Percentiles rank a stretch among this genome's conserved stretches.
These are phyloP conservation scores for Cystobasidium onofrii DNA, from an alignment of 768 basidiomycete species.

Conservation along the genomic window DNA sequence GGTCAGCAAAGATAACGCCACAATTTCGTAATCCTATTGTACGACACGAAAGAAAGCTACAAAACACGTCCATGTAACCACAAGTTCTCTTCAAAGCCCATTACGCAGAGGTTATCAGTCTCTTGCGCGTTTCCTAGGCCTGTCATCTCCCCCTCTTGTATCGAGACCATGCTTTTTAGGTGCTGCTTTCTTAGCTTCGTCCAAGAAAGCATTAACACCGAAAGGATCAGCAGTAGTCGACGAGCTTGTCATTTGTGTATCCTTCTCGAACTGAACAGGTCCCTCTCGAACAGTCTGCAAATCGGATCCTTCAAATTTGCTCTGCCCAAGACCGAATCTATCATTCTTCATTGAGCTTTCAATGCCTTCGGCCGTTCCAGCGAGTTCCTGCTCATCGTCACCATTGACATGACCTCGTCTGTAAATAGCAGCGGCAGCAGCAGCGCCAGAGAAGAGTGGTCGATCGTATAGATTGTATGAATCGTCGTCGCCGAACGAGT, in stretches of 20 bases:
- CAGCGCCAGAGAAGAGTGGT: slow-evolving; percentile 90
- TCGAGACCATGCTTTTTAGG: slow-evolving; percentile 42
- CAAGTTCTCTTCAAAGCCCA: background rate
- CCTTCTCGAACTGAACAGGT: slow-evolving; percentile 98
- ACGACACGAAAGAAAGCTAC: background rate
- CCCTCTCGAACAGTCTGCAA: slow-evolving; percentile 58
- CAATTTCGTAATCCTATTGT: background rate
- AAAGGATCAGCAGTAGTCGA: slow-evolving; percentile 66
- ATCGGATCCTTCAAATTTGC: background rate
- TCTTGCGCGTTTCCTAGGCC: slow-evolving; percentile 6
- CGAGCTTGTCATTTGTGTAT: slow-evolving; percentile 49
- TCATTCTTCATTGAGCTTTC: slow-evolving; percentile 82
- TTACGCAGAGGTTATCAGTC: background rate
- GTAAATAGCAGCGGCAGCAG: slow-evolving; percentile 98
- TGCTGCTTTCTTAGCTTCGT: slow-evolving; percentile 67
- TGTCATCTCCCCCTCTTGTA: slow-evolving; percentile 18
- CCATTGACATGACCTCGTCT: slow-evolving; percentile 80
- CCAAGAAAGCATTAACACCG: slow-evolving; percentile 91
- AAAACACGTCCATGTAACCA: background rate
- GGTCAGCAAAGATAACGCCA: no score
- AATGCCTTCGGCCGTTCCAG: slow-evolving; percentile 92
- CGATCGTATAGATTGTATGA: slow-evolving; percentile 90
- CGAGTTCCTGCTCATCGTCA: slow-evolving; percentile 78
- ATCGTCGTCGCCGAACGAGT: slow-evolving; percentile 80
- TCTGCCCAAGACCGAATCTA: slow-evolving; percentile 75